Percentiles rank a stretch among this genome's conserved stretches.
These are phyloP conservation scores for Globisporangium echinulatum DNA, from an alignment of 352 stramenopile species.

Conservation along the genomic window DNA sequence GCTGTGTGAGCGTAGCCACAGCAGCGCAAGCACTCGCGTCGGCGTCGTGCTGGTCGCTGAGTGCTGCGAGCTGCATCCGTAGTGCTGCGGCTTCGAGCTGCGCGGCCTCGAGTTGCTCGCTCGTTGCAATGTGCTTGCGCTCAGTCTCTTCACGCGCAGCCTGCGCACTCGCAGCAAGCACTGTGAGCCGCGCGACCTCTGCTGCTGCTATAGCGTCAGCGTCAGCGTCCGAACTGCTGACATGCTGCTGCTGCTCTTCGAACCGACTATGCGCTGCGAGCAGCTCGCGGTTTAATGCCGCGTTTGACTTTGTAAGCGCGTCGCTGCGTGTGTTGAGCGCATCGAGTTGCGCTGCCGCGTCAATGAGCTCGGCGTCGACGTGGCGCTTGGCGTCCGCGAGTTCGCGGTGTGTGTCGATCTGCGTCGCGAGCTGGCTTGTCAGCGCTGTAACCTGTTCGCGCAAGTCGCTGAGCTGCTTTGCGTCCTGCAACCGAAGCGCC, in stretches of 20 bases:
- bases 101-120: no score
- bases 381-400: conserved; percentile 14
- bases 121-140: conserved; percentile 3
- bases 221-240: no score
- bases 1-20: conserved; percentile 7
- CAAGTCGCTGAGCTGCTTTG: conserved; percentile 16
- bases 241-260: conserved; percentile 6
- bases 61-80: conserved; percentile 16
- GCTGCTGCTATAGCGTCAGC: no score
- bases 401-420: conserved; percentile 19
- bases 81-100: conserved; percentile 28
- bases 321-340: conserved; percentile 21
- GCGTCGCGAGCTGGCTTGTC: conserved; percentile 11
- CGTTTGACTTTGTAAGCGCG: conserved; percentile 16
- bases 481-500: conserved; percentile 23
- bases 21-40: conserved; percentile 15
- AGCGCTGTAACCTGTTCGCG: conserved; percentile 10
- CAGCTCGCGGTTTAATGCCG: conserved; percentile 31
- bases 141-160: neutral
- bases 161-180: conserved; percentile 9
- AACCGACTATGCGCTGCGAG: conserved; percentile 11
- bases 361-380: conserved; percentile 16
- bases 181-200: neutral
- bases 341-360: conserved; percentile 18
- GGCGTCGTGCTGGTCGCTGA: conserved; percentile 15